A percentile compares a stretch with the other conserved stretches of the same genome.
Evolutionary conservation across 192 early-diverging fungal genomes (phyloP).

Genomic region (Umbelopsis ramanniana): DNA sequence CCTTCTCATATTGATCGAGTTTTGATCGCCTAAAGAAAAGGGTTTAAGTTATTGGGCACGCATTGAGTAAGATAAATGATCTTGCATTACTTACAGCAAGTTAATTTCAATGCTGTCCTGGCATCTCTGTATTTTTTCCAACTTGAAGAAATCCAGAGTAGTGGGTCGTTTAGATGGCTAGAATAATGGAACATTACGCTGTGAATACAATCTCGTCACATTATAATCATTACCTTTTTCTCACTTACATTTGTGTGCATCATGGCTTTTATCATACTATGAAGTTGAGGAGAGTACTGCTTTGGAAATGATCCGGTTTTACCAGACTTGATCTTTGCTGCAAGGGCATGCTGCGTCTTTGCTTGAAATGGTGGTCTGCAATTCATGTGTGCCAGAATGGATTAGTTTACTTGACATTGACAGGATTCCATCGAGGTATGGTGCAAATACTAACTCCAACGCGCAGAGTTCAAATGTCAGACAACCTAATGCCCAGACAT

Average conservation of each 20-base stretch:
- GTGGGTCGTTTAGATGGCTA: slow-evolving; percentile 49
- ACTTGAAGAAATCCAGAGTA: slow-evolving; percentile 43
- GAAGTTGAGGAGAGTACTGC: slow-evolving; percentile 47
- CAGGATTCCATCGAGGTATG: too few species aligned
- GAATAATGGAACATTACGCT: neutral
- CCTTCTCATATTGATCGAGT: neutral
- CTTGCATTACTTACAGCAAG: slow-evolving; percentile 3
- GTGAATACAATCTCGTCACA: neutral
- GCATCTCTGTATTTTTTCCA: slow-evolving; percentile 34
- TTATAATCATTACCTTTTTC: too few species aligned
- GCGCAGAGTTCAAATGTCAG: slow-evolving; percentile 76
- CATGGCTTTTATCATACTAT: slow-evolving; percentile 55
- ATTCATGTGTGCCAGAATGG: neutral
- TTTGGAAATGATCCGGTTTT: slow-evolving; percentile 56
- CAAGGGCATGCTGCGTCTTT: slow-evolving; percentile 59
- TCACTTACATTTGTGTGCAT: slow-evolving; percentile 57
- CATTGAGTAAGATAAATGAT: neutral
- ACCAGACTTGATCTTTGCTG: slow-evolving; percentile 63
- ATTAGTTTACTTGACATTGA: too few species aligned
- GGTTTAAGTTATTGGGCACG: neutral
- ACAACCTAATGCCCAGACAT: slow-evolving; percentile 80
- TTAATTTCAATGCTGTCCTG: slow-evolving; percentile 17
- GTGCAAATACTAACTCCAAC: slow-evolving; percentile 56
- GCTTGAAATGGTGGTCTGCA: slow-evolving; percentile 73
- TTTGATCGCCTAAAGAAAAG: neutral